Percentiles rank a stretch among this genome's conserved stretches.
These are phyloP conservation scores for Posidonia oceanica DNA, from an alignment of 116 monocot species.

Conservation along the genomic window DNA sequence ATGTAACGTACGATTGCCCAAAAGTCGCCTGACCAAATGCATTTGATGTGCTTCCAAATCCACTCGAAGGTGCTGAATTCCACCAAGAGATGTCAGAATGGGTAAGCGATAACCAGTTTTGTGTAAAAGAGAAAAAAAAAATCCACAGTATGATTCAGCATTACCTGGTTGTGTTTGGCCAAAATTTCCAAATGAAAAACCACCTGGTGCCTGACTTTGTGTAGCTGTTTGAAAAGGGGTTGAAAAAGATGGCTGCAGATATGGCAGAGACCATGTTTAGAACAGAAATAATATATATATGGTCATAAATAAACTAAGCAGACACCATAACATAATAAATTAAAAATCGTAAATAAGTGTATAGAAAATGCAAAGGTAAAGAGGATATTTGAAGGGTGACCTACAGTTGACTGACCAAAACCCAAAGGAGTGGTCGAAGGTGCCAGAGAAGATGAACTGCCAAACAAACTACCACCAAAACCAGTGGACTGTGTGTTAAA, in stretches of 20 bases:
- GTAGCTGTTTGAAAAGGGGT: conserved; percentile 51
- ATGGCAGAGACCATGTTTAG: background rate
- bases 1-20: conserved; percentile 62
- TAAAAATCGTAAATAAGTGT: no score
- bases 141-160: background rate
- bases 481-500: conserved; percentile 20
- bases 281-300: background rate
- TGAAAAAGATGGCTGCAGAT: conserved; percentile 49
- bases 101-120: background rate
- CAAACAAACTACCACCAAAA: conserved; percentile 23
- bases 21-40: conserved; percentile 42
- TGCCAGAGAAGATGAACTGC: conserved; percentile 16
- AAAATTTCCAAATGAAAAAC: conserved; percentile 57
- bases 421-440: conserved; percentile 8
- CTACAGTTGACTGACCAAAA: conserved; percentile 13
- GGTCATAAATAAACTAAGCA: background rate
- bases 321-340: no score
- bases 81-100: conserved; percentile 3
- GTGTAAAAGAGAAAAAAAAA: background rate
- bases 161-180: conserved; percentile 64
- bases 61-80: conserved; percentile 34
- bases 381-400: background rate
- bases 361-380: conserved; percentile 1
- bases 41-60: conserved; percentile 46
- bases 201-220: conserved; percentile 35